Evolutionary conservation across 352 stramenopile species (phyloP).

Genomic region (Pythium oligandrum): DNA sequence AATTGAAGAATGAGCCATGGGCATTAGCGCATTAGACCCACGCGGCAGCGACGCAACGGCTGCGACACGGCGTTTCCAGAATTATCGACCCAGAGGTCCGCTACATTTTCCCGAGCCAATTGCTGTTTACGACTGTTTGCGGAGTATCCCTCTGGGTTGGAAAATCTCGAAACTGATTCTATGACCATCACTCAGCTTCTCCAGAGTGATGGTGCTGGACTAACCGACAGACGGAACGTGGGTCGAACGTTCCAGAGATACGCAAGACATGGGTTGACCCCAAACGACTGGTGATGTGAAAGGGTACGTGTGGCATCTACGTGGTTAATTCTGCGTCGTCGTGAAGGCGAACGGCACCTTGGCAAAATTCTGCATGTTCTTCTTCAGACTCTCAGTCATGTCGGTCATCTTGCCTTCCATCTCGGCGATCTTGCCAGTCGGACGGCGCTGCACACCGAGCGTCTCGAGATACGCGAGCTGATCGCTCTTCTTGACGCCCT

Average conservation of each 20-base stretch:
- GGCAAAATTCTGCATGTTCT: slow-evolving; percentile 83
- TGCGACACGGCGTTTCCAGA: neutral
- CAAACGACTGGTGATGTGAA: too few relatives aligned
- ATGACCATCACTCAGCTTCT: slow-evolving; percentile 2
- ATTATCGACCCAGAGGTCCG: neutral
- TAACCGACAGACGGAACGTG: neutral
- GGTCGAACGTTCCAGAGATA: slow-evolving; percentile 10
- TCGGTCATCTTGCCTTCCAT: slow-evolving; percentile 86
- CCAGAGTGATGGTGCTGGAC: slow-evolving; percentile 6
- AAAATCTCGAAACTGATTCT: slow-evolving; percentile 4
- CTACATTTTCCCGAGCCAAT: too few relatives aligned
- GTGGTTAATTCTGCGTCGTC: slow-evolving; percentile 1
- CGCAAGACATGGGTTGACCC: too few relatives aligned
- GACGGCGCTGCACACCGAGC: slow-evolving; percentile 58
- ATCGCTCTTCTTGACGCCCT: slow-evolving; percentile 86
- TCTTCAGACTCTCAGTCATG: slow-evolving; percentile 83
- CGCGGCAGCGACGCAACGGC: neutral
- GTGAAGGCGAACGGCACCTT: slow-evolving; percentile 71
- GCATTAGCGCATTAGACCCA: neutral
- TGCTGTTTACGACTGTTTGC: neutral
- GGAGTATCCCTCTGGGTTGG: neutral
- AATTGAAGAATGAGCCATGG: slow-evolving; percentile 21
- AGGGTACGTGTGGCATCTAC: slow-evolving; percentile 6
- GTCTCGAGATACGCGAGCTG: slow-evolving; percentile 56
- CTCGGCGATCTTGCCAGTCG: slow-evolving; percentile 64